Evolutionary conservation across 1,284 basidiomycete genomes (phyloP).

Genomic region (Marasmius sp.): DNA sequence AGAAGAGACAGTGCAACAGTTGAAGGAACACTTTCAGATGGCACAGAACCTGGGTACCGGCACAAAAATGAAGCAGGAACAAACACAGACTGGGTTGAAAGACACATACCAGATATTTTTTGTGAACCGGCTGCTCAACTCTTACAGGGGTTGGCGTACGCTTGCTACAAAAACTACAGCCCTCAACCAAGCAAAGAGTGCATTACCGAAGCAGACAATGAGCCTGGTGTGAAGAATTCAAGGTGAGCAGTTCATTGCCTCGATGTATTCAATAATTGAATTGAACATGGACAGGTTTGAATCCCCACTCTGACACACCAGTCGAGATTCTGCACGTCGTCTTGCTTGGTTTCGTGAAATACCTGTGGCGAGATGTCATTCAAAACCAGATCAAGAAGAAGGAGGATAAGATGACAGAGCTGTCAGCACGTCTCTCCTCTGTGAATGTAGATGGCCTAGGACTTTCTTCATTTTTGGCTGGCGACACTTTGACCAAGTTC

Average conservation of each 20-base stretch:
- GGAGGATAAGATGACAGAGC: background rate
- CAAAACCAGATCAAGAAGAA: constrained; percentile 22
- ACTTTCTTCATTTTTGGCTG: background rate
- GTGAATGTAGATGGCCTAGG: background rate
- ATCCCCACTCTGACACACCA: constrained; percentile 36
- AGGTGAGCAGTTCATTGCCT: constrained; percentile 5
- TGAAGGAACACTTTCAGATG: constrained; percentile 17
- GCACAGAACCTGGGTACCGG: constrained; percentile 16
- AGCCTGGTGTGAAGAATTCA: constrained; percentile 27
- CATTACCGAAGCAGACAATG: constrained; percentile 18
- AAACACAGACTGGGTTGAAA: constrained; percentile 27
- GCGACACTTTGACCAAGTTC: constrained; percentile 1
- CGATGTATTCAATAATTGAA: too few relatives aligned
- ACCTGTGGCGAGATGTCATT: constrained; percentile 35
- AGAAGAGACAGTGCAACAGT: constrained; percentile 15
- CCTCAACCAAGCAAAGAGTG: constrained; percentile 8
- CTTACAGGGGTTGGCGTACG: constrained; percentile 17
- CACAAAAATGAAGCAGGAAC: constrained; percentile 17
- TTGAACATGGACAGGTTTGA: constrained; percentile 28
- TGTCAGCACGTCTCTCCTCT: background rate
- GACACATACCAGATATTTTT: constrained; percentile 27
- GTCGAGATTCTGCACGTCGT: constrained; percentile 37
- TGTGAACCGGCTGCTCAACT: constrained; percentile 18
- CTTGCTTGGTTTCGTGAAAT: constrained; percentile 38
- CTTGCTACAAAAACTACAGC: constrained; percentile 14